Percentiles rank a stretch among this genome's conserved stretches.
Conservation (phyloP, 805 yeast genomes). For the Yarrowia porcina region DNA sequence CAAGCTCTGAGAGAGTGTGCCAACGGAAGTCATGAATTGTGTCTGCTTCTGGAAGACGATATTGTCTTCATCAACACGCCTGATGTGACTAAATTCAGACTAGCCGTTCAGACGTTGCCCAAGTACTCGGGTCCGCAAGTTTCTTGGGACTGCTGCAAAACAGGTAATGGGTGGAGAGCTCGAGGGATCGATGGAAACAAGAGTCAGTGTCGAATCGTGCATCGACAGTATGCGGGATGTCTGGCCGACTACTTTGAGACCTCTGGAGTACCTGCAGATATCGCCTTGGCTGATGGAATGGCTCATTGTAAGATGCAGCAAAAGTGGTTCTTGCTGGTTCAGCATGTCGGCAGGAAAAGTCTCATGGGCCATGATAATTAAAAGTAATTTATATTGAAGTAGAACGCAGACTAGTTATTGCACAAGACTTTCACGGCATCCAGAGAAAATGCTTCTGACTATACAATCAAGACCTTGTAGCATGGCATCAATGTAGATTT, state of each 20-base stretch:
- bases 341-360: conserved; percentile 28
- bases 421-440: too few species aligned
- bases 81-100: background rate
- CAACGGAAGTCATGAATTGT: conserved; percentile 27
- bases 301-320: background rate
- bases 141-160: background rate
- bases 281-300: background rate
- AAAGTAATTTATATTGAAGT: too few species aligned
- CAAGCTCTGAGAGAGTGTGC: conserved; percentile 21
- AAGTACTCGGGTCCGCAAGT: background rate
- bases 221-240: background rate
- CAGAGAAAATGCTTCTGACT: too few species aligned
- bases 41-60: conserved; percentile 30
- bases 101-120: background rate
- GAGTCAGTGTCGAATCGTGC: conserved; percentile 7
- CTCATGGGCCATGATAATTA: background rate
- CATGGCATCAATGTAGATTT: too few species aligned
- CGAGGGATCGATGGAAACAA: background rate
- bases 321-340: conserved; percentile 29
- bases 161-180: background rate
- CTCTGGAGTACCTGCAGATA: background rate
- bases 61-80: conserved; percentile 26
- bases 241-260: conserved; percentile 1
- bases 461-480: too few species aligned
- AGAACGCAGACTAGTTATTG: too few species aligned